Base-by-base conservation (phyloP, 306 rosid species). In the Luffa aegyptiaca region DNA sequence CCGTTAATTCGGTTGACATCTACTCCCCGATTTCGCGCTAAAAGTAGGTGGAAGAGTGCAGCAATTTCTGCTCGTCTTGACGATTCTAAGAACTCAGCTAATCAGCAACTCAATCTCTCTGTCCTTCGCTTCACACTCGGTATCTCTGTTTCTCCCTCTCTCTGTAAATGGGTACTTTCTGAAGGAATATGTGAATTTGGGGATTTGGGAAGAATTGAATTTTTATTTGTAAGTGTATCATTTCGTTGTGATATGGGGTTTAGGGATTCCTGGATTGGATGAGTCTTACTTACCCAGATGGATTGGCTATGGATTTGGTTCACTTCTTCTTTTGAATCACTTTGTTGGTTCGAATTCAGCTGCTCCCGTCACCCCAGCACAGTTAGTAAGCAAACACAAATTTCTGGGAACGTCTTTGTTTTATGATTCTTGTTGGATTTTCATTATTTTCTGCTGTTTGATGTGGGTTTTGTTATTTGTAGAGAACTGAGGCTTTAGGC, bases 231-330 rank as follows among this genome's bases (percentile, higher is more conserved):
- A 2, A n/a, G n/a, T 39, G 69, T 37, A 12, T 20, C 26, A 26
- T 62, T 62, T 59, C 35, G 46, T 65, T 14, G 14, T n/a, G 48
- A 73, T 62, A 37, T 81, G 82, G 82, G 77, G 75, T 76, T 57
- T 83, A 92, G 98, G 99, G 69, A 90, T 95, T 74, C 93, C 92
- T 73, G 99, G 97, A n/a, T 86, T 95, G 71, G 97, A 93, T 75
- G 97, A 95, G 77, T 95, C 99, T 51, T 93, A 91, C 88, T 87
- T 95, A 75, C 97, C 99, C 83, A 87, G 97, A 91, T 95, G 97
- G 99, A 90, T 95, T 56, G 97, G 99, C 36, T 95, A 91, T 59
- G 93, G 97, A 36, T 93, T 95, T 68, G 96, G 97, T 64, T 93
- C 99, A 41, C 94, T 95, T 85, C 61, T 93, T 62, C 57, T 93